A percentile compares a stretch with the other conserved stretches of the same genome.
phyloP scores from a whole-genome alignment of 148 eudicot species.

The Heliamphora exappendiculata region DNA sequence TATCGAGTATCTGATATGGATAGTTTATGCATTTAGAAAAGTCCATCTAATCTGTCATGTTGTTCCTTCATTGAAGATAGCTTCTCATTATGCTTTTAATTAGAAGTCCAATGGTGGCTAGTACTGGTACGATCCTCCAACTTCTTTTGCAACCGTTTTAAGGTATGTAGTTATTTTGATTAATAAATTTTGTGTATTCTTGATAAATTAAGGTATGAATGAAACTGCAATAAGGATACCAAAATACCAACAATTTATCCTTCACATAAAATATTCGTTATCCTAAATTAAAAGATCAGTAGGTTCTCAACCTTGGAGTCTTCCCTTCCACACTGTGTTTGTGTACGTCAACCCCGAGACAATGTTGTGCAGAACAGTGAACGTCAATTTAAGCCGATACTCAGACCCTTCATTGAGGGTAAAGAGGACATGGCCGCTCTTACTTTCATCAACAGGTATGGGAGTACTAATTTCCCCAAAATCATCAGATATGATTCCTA shows the following conservation, averaged over 20 bases:
- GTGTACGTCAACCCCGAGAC: conserved; percentile 52
- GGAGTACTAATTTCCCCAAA: conserved; percentile 47
- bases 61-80: neutral
- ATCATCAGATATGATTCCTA: conserved; percentile 48
- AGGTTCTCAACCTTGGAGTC: conserved; percentile 40
- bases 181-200: neutral
- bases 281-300: neutral
- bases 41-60: neutral
- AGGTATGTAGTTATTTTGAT: neutral
- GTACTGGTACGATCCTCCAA: neutral
- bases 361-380: conserved; percentile 52
- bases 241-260: neutral
- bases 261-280: neutral
- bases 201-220: neutral
- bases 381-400: conserved; percentile 48
- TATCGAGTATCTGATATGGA: too few relatives aligned
- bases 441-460: conserved; percentile 37
- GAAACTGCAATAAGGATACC: neutral
- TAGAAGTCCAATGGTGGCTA: neutral
- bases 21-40: too few relatives aligned
- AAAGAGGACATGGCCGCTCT: conserved; percentile 33
- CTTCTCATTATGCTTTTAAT: neutral
- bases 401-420: conserved; percentile 51
- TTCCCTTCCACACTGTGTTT: conserved; percentile 52
- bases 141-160: neutral